Base-by-base conservation (phyloP, 2,329 filamentous ascomycete genomes). In the Ophiostoma pallidulum region DNA sequence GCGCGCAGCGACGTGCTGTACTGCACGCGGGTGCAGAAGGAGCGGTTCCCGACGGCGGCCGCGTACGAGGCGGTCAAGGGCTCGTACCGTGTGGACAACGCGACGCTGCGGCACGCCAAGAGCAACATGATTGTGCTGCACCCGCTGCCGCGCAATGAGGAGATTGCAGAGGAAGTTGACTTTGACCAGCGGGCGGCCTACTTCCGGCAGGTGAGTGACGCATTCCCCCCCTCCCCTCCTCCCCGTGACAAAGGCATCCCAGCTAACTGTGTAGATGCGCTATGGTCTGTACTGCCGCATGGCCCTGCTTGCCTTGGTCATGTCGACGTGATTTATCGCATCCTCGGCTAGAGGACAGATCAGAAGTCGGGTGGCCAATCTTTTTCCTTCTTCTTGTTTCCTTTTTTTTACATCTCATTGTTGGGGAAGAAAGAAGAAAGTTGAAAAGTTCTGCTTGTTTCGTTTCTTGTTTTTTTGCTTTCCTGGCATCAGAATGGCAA, bases 251-350 rank as follows among this genome's bases (percentile, higher is more conserved):
- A 24, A 26, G 13, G 9, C 7, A 16, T 7, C n/a, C n/a, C n/a
- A n/a, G 39, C 43, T 47, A 33, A 52, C 47, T 9, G 24, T 19
- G 14, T 60, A 96, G 90, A 96, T 96, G 91, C 81, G 84, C 69
- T 96, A 97, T 70, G 92, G 92, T 59, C 78, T 98, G 59, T 97
- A 96, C 75, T 94, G 86, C 67, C 85, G 92, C 65, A 98, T 98
- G 92, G 92, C 92, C 58, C 70, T 98, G 70, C 75, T 98, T 65
- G 92, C 92, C 57, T 74, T 97, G 66, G 87, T 97, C 66, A 84
- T 98, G 85, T 81, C 70, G 20, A 58, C 56, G 48, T 66, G 47
- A 60, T 47, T 37, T 33, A 33, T 14, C 18, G 14, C 32, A 35
- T n/a, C n/a, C n/a, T n/a, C n/a, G 42, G 28, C 4, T n/a, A 8